Evolutionary conservation across 208 protist genomes (phyloP), one percentile per base, ranked within the genome.

Genomic region (Trypanosoma lewisi): DNA sequence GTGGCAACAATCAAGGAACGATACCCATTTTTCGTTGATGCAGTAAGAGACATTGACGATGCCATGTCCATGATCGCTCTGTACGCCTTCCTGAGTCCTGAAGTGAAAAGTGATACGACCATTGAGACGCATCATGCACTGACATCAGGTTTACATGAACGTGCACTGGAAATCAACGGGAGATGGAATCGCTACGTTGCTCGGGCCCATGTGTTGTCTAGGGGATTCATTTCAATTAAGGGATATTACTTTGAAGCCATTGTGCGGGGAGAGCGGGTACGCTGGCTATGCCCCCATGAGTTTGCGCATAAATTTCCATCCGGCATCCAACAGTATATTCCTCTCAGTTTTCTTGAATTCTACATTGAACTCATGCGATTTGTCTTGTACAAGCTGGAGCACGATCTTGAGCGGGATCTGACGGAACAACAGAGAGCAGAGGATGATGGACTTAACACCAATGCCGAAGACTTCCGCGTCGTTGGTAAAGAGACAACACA

Each of bases 231-330:
- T 53, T 99, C 97, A 33, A 96, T 99, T 77, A 99, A 99, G 77
- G 98, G 93, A 28, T 95, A 98, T 73, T 99, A 99, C 83, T 99
- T 98, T 82, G 97, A 99, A 77, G 98, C 97, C 4, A 64, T 97
- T 36, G 83, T 99, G 30, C 77, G 91, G 59, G 97, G 97, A 0
- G 80, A 97, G 67, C 71, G 82, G 25, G 76, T 99, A 44, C 98
- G 96, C 21, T 99, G 98, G 98, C 70, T 99, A 27, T 97, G 87
- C 52, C 98, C 98, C 12, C 97, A 99, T 85, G 75, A 96, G 70
- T 99, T 99, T 83, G 80, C 88, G 9, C 94, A 99, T 75, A 83
- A 96, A 63, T 93, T 97, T 63, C 93, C 94, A 14, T 45, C 80
- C 0, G 93, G 97, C 57, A 94, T 99, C 49, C 97, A 99, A 70